These are phyloP conservation scores for Serendipita indica DNA, from an alignment of 768 basidiomycete genomes.

Conservation along the genomic window DNA sequence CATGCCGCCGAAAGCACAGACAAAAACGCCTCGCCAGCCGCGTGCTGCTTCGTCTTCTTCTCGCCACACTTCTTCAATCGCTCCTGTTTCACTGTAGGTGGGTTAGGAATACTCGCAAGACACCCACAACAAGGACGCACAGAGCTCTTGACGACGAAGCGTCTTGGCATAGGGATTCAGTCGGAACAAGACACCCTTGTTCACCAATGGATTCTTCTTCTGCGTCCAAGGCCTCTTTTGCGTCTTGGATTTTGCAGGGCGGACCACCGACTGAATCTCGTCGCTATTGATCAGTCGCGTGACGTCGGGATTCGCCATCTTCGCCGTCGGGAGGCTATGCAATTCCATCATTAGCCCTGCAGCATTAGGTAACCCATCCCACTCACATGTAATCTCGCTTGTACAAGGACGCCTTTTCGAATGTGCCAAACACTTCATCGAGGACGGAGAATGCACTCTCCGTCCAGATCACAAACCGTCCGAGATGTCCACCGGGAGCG, in stretches of 20 bases:
- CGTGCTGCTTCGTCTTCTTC: conserved; percentile 37
- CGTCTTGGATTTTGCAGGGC: conserved; percentile 68
- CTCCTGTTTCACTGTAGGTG: conserved; percentile 56
- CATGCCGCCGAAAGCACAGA: conserved; percentile 73
- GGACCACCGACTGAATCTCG: conserved; percentile 94
- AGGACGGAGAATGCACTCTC: conserved; percentile 84
- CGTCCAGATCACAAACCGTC: conserved; percentile 99
- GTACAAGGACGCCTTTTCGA: conserved; percentile 66
- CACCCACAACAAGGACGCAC: conserved; percentile 33
- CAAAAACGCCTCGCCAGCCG: conserved; percentile 69
- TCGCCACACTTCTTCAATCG: conserved; percentile 40
- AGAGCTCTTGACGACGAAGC: conserved; percentile 72
- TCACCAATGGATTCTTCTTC: conserved; percentile 96
- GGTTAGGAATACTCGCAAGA: conserved; percentile 5
- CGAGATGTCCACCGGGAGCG: conserved; percentile 97
- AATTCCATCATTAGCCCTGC: background rate
- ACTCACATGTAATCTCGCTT: conserved; percentile 83
- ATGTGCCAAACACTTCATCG: conserved; percentile 91
- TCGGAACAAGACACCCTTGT: conserved; percentile 89
- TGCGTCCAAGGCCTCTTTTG: conserved; percentile 96
- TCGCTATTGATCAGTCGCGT: conserved; percentile 96
- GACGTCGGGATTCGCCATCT: conserved; percentile 94
- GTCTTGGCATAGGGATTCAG: conserved; percentile 98
- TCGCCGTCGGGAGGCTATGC: conserved; percentile 75
- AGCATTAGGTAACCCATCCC: background rate